A percentile compares a stretch with the other conserved stretches of the same genome.
These are phyloP conservation scores for Crepidotus variabilis DNA, from an alignment of 768 basidiomycete species.

Conservation along the genomic window DNA sequence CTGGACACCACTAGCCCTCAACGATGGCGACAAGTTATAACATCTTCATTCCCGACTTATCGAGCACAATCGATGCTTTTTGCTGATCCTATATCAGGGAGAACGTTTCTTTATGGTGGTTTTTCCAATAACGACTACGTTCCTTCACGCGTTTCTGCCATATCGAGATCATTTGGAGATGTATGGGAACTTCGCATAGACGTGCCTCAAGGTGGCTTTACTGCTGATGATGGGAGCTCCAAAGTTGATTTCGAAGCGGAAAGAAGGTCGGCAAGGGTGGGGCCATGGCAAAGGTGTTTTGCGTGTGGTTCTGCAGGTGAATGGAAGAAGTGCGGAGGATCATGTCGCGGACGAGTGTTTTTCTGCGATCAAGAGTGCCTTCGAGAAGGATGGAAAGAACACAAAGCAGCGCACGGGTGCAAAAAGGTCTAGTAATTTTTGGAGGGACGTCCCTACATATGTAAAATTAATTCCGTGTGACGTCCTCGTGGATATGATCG, in stretches of 20 bases:
- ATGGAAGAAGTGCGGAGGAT: constrained; percentile 37
- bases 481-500: too few species aligned
- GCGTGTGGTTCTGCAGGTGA: constrained; percentile 30
- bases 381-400: constrained; percentile 29
- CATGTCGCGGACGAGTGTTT: constrained; percentile 22
- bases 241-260: constrained; percentile 33
- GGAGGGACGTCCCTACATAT: constrained; percentile 1
- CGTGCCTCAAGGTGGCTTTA: constrained; percentile 30
- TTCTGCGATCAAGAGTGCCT: constrained; percentile 25
- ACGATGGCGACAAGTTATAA: constrained; percentile 34
- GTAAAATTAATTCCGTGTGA: neutral
- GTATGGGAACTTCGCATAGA: constrained; percentile 36
- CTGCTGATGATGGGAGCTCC: constrained; percentile 8
- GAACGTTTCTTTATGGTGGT: constrained; percentile 34
- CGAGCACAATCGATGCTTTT: constrained; percentile 30
- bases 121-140: constrained; percentile 37
- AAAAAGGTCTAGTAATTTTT: constrained; percentile 8
- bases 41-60: constrained; percentile 39
- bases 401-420: constrained; percentile 23
- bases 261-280: constrained; percentile 29
- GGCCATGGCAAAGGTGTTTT: constrained; percentile 39
- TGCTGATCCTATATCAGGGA: constrained; percentile 31
- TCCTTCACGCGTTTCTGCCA: constrained; percentile 20
- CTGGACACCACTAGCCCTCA: neutral
- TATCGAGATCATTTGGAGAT: constrained; percentile 30